These are phyloP conservation scores for Prunus kanzakura DNA, from an alignment of 306 rosid species.

Conservation along the genomic window DNA sequence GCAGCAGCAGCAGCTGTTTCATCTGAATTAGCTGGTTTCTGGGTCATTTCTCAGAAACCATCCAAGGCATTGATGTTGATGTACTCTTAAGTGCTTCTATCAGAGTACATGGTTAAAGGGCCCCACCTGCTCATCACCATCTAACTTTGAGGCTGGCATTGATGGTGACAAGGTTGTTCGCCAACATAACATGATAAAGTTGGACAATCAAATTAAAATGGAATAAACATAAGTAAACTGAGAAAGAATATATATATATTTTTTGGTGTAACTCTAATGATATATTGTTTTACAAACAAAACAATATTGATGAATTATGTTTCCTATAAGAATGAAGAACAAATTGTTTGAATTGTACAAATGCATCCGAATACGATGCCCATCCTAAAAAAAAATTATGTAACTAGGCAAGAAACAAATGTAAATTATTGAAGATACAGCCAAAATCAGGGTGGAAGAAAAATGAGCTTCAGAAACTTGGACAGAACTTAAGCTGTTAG, in stretches of 20 bases:
- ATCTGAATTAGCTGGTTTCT: slow-evolving; percentile 27
- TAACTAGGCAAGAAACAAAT: slow-evolving; percentile 13
- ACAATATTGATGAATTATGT: slow-evolving; percentile 20
- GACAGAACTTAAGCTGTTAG: slow-evolving; percentile 32
- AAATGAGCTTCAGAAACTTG: slow-evolving; percentile 25
- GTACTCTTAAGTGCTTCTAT: slow-evolving; percentile 28
- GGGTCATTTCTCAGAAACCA: slow-evolving; percentile 31
- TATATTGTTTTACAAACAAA: slow-evolving; percentile 29
- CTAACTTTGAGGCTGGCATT: slow-evolving; percentile 34
- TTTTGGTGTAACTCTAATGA: slow-evolving; percentile 22
- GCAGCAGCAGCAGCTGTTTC: slow-evolving; percentile 19
- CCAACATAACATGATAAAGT: slow-evolving; percentile 6
- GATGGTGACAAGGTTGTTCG: slow-evolving; percentile 22
- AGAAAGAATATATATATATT: slow-evolving; percentile 11
- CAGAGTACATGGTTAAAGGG: slow-evolving; percentile 41
- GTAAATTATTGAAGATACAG: slow-evolving; percentile 26
- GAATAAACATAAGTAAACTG: slow-evolving; percentile 16
- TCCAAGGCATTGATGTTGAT: slow-evolving; percentile 51
- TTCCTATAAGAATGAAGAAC: slow-evolving; percentile 42
- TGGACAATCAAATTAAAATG: not conserved
- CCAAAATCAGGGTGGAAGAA: slow-evolving; percentile 28
- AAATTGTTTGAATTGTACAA: slow-evolving; percentile 31
- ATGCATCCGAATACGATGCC: slow-evolving; percentile 34
- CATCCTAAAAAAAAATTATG: slow-evolving; percentile 22
- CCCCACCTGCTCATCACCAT: slow-evolving; percentile 27